Evolutionary conservation across 805 yeast genomes (phyloP), one percentile per base, ranked within the genome.

Genomic region (Ogataea corticis): DNA sequence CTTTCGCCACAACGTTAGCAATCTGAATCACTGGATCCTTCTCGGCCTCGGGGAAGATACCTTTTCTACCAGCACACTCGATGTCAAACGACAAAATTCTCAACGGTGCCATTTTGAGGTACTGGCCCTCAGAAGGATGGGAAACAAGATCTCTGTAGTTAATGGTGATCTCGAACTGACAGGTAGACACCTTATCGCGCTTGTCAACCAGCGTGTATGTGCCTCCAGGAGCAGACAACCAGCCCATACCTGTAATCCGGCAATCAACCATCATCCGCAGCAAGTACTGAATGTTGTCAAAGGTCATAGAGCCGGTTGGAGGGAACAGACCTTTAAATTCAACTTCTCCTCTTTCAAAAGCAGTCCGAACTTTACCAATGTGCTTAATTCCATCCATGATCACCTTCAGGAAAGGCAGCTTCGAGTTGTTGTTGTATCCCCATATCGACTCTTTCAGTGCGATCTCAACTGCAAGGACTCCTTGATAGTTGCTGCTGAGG

Each of bases 21-120:
- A 94, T 95, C 67, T 95, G 99, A 61, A 94, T 94, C 9, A 94
- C 96, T 0, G 97, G 86, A 69, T 94, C 99, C 38, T 80, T 77
- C 50, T 86, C 86, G 1, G 99, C 85, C 61, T 94, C 99, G 1
- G 99, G 99, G 65, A 94, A 94, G 11, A 94, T 78, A 43, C 99
- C 99, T 53, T 88, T 86, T 67, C 99, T 80, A 36, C 99, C 99
- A 3, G 99, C 94, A 76, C 99, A 94, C 67, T 94, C 99, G 50
- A 94, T 94, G 74, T 94, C 99, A 65, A 94, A 92, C 10, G 97
- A 90, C 54, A 94, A 71, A 39, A 94, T 83, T 59, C 99, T 83
- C 48, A 94, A 73, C 0, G 99, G 99, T 1, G 99, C 98, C 70
- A 87, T 84, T 54, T 82, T 85, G 29, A 89, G 77, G 91, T 95